phyloP scores from a whole-genome alignment of 208 protist species.

The Acanthamoeba lugdunensis region DNA sequence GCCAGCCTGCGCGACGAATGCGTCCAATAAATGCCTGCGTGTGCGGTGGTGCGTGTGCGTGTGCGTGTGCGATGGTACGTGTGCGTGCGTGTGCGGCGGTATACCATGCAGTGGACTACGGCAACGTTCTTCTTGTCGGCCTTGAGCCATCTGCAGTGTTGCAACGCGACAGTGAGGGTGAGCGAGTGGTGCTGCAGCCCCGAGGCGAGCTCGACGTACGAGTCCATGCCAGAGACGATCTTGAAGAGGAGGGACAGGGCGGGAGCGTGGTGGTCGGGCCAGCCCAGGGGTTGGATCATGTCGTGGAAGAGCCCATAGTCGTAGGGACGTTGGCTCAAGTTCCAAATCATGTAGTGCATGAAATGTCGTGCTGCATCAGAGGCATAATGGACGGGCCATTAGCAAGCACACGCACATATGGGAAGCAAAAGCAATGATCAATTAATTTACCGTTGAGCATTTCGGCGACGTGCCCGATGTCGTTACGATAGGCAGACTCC shows the following conservation, averaged over 20 bases:
- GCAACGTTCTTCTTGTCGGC: constrained; percentile 73
- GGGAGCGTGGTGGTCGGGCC: constrained; percentile 74
- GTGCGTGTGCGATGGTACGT: neutral
- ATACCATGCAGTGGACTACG: constrained; percentile 48
- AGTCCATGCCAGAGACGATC: constrained; percentile 52
- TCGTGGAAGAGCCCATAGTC: constrained; percentile 61
- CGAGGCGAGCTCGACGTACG: neutral
- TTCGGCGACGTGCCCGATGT: constrained; percentile 58
- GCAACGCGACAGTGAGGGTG: neutral
- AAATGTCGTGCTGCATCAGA: constrained; percentile 42
- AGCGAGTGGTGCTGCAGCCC: too few relatives aligned
- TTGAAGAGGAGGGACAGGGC: constrained; percentile 60
- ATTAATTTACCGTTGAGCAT: constrained; percentile 52
- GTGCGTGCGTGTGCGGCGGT: neutral
- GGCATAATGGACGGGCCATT: neutral
- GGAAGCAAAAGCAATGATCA: too few relatives aligned
- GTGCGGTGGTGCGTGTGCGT: neutral
- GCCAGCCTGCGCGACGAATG: constrained; percentile 64
- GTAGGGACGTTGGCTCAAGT: constrained; percentile 63
- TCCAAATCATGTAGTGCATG: constrained; percentile 68
- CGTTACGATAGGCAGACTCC: constrained; percentile 71
- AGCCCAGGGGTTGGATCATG: constrained; percentile 42
- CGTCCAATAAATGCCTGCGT: neutral
- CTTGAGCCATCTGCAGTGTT: constrained; percentile 51
- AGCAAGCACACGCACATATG: neutral